Base-by-base conservation (phyloP, 73 alveolate genomes). In the Paramecium primaurelia region DNA sequence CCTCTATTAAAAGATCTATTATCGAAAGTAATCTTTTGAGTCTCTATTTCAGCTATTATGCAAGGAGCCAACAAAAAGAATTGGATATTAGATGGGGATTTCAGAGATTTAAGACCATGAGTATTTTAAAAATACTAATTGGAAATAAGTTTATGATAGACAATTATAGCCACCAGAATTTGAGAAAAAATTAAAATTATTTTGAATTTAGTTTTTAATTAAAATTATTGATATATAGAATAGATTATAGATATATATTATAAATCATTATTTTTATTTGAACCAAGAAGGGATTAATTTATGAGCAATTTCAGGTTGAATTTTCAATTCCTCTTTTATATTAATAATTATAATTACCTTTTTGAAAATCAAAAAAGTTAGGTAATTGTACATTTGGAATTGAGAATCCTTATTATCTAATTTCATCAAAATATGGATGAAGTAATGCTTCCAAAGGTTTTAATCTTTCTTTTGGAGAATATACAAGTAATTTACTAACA, bases 371-470 rank as follows among this genome's bases (percentile, higher is more conserved):
- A 68, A 87, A 87, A 30, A 87, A 60, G 26, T 30, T 44, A 22
- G 86, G 93, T 20, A 40, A 60, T 64, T 60, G 14, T 11, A 64
- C 83, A 64, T 47, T 68, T 34, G 83, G 69, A 3, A 64, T 59
- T 25, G 58, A 38, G 22, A 73, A 73, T 5, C 71, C 88, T 37
- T 87, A 42, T 10, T 42, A 25, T 87, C 98, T 89, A 10, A 96
- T 86, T 59, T 97, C 99, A 91, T 97, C 98, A 83, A 96, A 97
- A 91, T 94, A 96, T 34, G 99, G 99, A 94, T 97, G 99, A 16
- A 91, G 59, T 69, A 97, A 92, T 9, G 97, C 97, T 84, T 97
- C 96, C 38, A 95, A 84, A 11, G 99, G 99, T 45, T 68, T 93
- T 18, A 95, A 80, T 89, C 99, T 95, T 28, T 92, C 90, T 11